Conservation (phyloP, 148 eudicot genomes). For the Vaccinium myrtillus region DNA sequence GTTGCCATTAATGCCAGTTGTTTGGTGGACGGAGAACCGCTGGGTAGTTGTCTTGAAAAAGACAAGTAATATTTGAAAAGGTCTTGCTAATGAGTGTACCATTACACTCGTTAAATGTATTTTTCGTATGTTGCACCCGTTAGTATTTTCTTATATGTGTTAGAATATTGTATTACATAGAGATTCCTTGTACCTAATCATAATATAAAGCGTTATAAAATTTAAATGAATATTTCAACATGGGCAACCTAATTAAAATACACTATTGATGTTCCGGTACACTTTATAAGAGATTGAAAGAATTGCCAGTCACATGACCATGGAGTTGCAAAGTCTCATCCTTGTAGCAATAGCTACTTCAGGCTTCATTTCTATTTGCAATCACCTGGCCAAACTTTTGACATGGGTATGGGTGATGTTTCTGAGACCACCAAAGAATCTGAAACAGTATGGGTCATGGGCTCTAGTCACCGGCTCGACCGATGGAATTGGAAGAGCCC, state of each 20-base stretch:
- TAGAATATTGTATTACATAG: no score
- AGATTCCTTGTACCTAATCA: neutral
- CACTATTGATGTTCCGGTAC: neutral
- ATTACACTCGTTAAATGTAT: no score
- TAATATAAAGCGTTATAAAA: neutral
- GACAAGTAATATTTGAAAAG: no score
- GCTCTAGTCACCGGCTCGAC: conserved; percentile 58
- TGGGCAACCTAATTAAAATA: neutral
- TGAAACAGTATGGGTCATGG: conserved; percentile 54
- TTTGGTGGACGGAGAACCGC: no score
- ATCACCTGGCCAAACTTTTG: conserved; percentile 2
- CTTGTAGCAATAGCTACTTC: conserved; percentile 13
- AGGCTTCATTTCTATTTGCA: conserved; percentile 27
- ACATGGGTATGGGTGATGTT: conserved; percentile 40
- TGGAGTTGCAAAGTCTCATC: conserved; percentile 6
- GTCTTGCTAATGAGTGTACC: no score
- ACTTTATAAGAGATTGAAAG: neutral
- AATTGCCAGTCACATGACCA: neutral
- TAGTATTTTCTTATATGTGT: no score
- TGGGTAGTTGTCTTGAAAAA: no score
- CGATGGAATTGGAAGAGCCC: conserved; percentile 56
- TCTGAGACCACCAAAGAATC: conserved; percentile 39
- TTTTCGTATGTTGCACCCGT: no score
- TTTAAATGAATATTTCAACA: neutral
- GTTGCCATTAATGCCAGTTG: no score